Percentiles rank a stretch among this genome's conserved stretches.
Conservation (phyloP, 1,284 basidiomycete species). For the Phellopilus nigrolimitatus region DNA sequence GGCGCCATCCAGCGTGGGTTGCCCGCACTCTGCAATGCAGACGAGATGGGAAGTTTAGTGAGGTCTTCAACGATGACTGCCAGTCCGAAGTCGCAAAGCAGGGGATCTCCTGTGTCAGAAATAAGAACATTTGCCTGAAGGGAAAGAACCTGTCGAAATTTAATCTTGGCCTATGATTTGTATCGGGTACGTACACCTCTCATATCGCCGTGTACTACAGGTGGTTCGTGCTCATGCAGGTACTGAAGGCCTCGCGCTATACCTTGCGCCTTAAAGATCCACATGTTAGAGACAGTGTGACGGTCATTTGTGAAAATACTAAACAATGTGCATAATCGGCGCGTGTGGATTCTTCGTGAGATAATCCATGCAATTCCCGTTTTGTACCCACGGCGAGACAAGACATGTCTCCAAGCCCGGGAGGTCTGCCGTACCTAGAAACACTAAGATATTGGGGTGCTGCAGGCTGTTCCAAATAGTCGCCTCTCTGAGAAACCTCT, state of each 20-base stretch:
- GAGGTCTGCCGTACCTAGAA: conserved; percentile 16
- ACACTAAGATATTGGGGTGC: conserved; percentile 20
- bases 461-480: conserved; percentile 17
- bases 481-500: conserved; percentile 18
- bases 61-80: conserved; percentile 21
- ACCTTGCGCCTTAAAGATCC: conserved; percentile 9
- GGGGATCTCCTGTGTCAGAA: conserved; percentile 15
- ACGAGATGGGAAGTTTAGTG: conserved; percentile 16
- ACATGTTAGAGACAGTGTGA: background rate
- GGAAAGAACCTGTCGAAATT: background rate
- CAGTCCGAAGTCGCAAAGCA: conserved; percentile 22
- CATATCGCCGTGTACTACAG: conserved; percentile 20
- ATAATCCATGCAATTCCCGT: conserved; percentile 18
- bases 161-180: background rate
- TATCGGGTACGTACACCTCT: conserved; percentile 9
- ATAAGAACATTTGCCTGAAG: conserved; percentile 21
- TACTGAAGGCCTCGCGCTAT: conserved; percentile 17
- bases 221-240: conserved; percentile 16
- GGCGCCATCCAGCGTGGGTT: conserved; percentile 23
- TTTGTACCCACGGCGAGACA: conserved; percentile 20
- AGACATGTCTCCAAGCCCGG: conserved; percentile 15
- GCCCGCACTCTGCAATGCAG: conserved; percentile 13
- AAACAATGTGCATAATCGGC: conserved; percentile 2
- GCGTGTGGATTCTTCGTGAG: conserved; percentile 4
- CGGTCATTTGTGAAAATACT: background rate